A percentile compares a stretch with the other conserved stretches of the same genome.
Conservation (phyloP, 768 basidiomycete genomes). For the Leccinum aurantiacum region DNA sequence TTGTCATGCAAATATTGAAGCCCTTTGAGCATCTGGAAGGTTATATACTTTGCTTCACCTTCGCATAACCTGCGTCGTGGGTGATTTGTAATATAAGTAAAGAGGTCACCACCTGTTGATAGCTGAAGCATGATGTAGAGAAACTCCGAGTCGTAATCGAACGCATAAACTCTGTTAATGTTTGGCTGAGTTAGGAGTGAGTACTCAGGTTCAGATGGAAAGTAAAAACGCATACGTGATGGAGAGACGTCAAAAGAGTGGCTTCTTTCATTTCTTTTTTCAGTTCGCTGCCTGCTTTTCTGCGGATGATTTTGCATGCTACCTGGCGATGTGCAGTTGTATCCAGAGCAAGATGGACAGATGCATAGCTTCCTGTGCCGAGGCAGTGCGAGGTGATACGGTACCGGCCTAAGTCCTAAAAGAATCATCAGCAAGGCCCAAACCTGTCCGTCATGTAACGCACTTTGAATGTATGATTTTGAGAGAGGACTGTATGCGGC, state of each 20-base stretch:
- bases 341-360: constrained; percentile 77
- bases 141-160: constrained; percentile 60
- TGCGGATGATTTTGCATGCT: constrained; percentile 81
- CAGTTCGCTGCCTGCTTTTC: constrained; percentile 42
- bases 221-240: constrained; percentile 55
- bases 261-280: constrained; percentile 75
- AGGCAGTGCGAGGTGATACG: constrained; percentile 77
- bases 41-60: constrained; percentile 82
- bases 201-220: neutral
- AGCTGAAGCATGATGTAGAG: constrained; percentile 85
- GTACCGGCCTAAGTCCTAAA: constrained; percentile 63
- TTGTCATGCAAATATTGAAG: constrained; percentile 69
- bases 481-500: constrained; percentile 63
- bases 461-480: constrained; percentile 54
- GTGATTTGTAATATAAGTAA: constrained; percentile 75
- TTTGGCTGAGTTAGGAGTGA: constrained; percentile 54
- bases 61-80: constrained; percentile 60
- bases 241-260: constrained; percentile 63
- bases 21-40: constrained; percentile 75
- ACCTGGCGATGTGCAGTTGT: constrained; percentile 64
- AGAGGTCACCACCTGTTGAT: constrained; percentile 85
- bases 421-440: neutral
- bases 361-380: constrained; percentile 80
- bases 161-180: constrained; percentile 75
- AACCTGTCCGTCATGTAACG: constrained; percentile 3